phyloP scores from a whole-genome alignment of 2,329 filamentous ascomycete genomes.

The Ascochyta fabae region DNA sequence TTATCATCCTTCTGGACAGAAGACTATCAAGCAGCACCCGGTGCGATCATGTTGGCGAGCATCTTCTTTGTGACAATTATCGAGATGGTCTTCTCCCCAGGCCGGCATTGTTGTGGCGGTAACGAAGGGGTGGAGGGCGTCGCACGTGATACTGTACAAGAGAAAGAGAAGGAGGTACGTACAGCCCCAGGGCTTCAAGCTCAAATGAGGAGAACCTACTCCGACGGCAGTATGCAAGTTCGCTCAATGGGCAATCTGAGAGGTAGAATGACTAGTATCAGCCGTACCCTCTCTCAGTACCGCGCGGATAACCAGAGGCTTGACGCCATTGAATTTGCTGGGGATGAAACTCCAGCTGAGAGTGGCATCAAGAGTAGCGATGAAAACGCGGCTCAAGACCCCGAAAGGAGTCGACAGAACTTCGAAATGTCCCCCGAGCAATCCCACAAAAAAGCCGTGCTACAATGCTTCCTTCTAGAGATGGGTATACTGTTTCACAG shows the following conservation, averaged over 20 bases:
- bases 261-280: slow-evolving; percentile 36
- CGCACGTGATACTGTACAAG: slow-evolving; percentile 21
- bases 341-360: slow-evolving; percentile 46
- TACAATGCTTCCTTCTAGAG: slow-evolving; percentile 56
- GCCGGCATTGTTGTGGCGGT: slow-evolving; percentile 64
- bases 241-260: slow-evolving; percentile 33
- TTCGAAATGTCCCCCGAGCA: slow-evolving; percentile 29
- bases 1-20: slow-evolving; percentile 64
- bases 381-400: slow-evolving; percentile 31
- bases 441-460: slow-evolving; percentile 36
- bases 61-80: slow-evolving; percentile 67
- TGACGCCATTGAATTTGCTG: slow-evolving; percentile 54
- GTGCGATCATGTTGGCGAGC: slow-evolving; percentile 67
- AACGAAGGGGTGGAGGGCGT: slow-evolving; percentile 46
- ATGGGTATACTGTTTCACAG: slow-evolving; percentile 69
- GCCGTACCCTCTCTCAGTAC: slow-evolving; percentile 38
- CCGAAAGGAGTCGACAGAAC: slow-evolving; percentile 26
- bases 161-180: slow-evolving; percentile 8
- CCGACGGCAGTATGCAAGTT: slow-evolving; percentile 32
- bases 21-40: slow-evolving; percentile 65
- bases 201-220: slow-evolving; percentile 27
- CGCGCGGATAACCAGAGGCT: slow-evolving; percentile 34
- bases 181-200: slow-evolving; percentile 6
- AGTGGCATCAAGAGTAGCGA: slow-evolving; percentile 25
- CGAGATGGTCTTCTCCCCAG: slow-evolving; percentile 65